Evolutionary conservation across 495 filamentous ascomycete genomes (phyloP).

Genomic region (Barbatosphaeria neglecta): DNA sequence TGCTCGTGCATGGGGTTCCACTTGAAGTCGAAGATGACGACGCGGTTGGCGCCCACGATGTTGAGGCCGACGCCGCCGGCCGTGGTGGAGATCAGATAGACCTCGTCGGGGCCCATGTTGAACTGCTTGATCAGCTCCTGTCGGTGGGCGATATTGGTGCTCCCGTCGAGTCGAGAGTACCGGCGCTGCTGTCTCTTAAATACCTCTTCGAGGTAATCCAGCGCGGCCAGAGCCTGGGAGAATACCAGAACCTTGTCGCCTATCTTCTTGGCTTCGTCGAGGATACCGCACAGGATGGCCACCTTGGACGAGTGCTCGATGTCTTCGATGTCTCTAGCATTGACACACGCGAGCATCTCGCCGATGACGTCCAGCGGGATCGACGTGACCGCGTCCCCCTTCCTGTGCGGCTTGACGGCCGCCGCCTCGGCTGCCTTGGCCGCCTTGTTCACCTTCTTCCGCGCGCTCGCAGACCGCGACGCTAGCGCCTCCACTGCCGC

Average conservation of each 20-base stretch:
- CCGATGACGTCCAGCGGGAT: constrained; percentile 15
- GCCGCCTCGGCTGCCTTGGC: too few relatives aligned
- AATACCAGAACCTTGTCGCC: constrained; percentile 74
- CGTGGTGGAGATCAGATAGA: constrained; percentile 73
- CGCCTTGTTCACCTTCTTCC: too few relatives aligned
- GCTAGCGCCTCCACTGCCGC: constrained; percentile 1
- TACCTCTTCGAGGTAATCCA: constrained; percentile 54
- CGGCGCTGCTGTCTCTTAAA: constrained; percentile 30
- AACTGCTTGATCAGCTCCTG: constrained; percentile 54
- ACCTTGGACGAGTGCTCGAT: constrained; percentile 51
- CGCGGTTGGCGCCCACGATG: constrained; percentile 72
- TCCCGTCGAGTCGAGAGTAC: constrained; percentile 56
- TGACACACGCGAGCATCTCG: constrained; percentile 15
- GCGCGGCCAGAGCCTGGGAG: constrained; percentile 55
- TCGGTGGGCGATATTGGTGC: constrained; percentile 37
- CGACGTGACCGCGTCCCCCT: too few relatives aligned
- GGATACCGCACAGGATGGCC: constrained; percentile 50
- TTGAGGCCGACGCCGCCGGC: constrained; percentile 80
- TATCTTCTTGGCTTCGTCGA: constrained; percentile 44
- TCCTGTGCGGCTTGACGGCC: too few relatives aligned
- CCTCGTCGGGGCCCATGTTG: constrained; percentile 36
- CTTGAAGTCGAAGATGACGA: constrained; percentile 75
- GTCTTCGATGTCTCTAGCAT: constrained; percentile 15
- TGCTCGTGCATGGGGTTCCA: constrained; percentile 76
- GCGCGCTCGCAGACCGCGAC: constrained; percentile 15